Base-by-base conservation (phyloP, 345 rosid genomes). In the Psidium friedrichsthalianum region DNA sequence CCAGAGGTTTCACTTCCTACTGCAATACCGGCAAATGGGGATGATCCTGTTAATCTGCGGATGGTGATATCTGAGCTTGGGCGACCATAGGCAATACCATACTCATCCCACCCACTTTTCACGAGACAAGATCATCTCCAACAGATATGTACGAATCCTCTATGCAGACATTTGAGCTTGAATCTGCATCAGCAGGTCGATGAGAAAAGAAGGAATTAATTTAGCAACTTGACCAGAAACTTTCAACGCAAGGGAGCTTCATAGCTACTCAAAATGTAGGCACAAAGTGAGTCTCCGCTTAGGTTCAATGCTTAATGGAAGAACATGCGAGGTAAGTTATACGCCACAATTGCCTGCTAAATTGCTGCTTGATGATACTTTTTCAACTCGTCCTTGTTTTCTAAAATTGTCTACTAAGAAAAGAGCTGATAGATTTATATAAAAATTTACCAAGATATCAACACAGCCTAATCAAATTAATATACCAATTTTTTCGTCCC, bases 31-130 rank as follows among this genome's bases (percentile, higher is more conserved):
- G 97, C 89, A 54, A 92, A 95, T 2, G 98, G 96, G 61, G 98
- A 91, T 20, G 98, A 90, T 85, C 98, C 99, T 83, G 96, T 97
- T 61, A 97, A 74, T 32, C 98, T 93, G 11, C 98, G 92, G 88
- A 95, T 94, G 8, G 98, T 95, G 90, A 97, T 94, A 90, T 83
- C 90, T 55, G 96, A 91, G 92, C 98, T 94, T 20, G 95, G 97
- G 82, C 91, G 97, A 61, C 93, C 94, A 86, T 88, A 97, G 8
- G 95, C 91, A 53, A 93, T 95, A 6, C 99, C 99, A 24, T 97
- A 97, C 88, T 97, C 91, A 83, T 97, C 99, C 99, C 99, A 97
- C 69, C 98, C 98, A 56, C 99, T 95, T 91, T 97, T 97, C 52
- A 95, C 1, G 99, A 92, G 9, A 97, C 92, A 5, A 95, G 92